phyloP scores from a whole-genome alignment of 129 eudicot species.

The Tanacetum coccineum region DNA sequence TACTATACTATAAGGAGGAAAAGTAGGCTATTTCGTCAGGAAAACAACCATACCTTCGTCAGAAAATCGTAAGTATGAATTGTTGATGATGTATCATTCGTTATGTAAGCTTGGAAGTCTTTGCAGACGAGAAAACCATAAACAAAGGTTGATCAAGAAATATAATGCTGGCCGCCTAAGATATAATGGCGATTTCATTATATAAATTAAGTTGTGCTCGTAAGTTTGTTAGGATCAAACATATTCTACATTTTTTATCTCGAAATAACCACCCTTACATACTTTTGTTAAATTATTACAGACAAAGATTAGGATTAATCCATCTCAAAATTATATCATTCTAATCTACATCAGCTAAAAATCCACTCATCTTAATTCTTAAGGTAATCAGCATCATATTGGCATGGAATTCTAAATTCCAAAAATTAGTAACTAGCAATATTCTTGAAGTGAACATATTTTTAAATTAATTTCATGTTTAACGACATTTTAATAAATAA shows the following conservation, averaged over 20 bases:
- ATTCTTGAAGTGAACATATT: no score
- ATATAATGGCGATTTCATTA: neutral
- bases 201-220: neutral
- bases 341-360: neutral
- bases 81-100: constrained; percentile 22
- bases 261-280: neutral
- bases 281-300: neutral
- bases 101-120: constrained; percentile 3
- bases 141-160: constrained; percentile 37
- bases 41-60: constrained; percentile 20
- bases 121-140: constrained; percentile 28
- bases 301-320: no score
- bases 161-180: constrained; percentile 32
- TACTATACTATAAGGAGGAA: neutral
- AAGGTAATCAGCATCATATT: no score
- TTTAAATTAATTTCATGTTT: no score
- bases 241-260: neutral
- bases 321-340: no score
- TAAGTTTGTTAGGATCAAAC: neutral
- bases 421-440: no score
- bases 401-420: no score
- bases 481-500: no score
- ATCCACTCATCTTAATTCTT: neutral
- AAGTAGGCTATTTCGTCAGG: neutral
- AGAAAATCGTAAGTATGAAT: constrained; percentile 22